Percentiles rank a stretch among this genome's conserved stretches.
These are phyloP conservation scores for Spathaspora gorwiae DNA, from an alignment of 805 yeast genomes.

Conservation along the genomic window DNA sequence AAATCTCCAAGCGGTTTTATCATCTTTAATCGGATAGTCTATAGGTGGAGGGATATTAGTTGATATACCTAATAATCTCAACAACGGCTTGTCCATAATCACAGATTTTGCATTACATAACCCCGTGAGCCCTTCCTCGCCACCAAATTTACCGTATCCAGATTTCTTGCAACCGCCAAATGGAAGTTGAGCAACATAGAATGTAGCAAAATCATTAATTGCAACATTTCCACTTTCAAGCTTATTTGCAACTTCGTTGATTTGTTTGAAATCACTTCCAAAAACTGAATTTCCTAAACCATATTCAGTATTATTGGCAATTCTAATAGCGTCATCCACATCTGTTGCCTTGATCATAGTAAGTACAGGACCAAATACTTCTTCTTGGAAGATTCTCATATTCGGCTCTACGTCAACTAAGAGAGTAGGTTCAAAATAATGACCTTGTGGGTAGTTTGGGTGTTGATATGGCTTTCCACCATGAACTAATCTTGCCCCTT, in stretches of 20 bases:
- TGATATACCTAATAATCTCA: slow-evolving; percentile 51
- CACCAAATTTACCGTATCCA: slow-evolving; percentile 97
- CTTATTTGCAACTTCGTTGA: slow-evolving; percentile 58
- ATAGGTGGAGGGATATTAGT: slow-evolving; percentile 83
- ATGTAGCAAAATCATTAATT: slow-evolving; percentile 96
- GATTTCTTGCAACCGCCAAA: slow-evolving; percentile 93
- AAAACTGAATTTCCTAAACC: slow-evolving; percentile 93
- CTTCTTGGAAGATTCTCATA: slow-evolving; percentile 81
- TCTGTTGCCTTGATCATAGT: slow-evolving; percentile 69
- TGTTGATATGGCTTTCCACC: slow-evolving; percentile 84
- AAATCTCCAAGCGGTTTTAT: slow-evolving; percentile 82
- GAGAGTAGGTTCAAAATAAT: slow-evolving; percentile 87
- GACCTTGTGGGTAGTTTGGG: slow-evolving; percentile 94
- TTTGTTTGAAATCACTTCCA: slow-evolving; percentile 55
- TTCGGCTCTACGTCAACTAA: slow-evolving; percentile 70
- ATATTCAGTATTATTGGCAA: slow-evolving; percentile 81
- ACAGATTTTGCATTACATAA: slow-evolving; percentile 83
- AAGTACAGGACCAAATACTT: slow-evolving; percentile 91
- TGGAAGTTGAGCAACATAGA: slow-evolving; percentile 91
- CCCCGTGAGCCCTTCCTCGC: slow-evolving; percentile 93
- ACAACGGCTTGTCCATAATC: slow-evolving; percentile 76
- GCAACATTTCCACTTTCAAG: slow-evolving; percentile 89
- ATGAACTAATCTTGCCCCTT: slow-evolving; percentile 73
- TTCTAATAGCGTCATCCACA: slow-evolving; percentile 61
- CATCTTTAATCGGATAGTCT: slow-evolving; percentile 86